Conservation (phyloP, 129 eudicot genomes). For the Flaveria bidentis region DNA sequence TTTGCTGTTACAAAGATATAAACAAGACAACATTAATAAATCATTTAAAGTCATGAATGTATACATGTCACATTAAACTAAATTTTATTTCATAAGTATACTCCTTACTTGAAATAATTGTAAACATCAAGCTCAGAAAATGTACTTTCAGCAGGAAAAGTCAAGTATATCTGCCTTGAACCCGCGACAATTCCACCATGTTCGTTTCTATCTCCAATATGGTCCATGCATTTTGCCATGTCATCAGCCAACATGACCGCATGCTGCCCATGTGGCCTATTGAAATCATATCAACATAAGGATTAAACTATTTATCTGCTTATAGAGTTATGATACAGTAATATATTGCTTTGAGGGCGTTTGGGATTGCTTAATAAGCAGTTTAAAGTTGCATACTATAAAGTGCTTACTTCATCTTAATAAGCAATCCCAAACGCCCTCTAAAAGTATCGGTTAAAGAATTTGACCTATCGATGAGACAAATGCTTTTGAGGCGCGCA, state of each 20-base stretch:
- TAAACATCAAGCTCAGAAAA: slow-evolving; percentile 83
- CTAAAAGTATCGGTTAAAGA: background rate
- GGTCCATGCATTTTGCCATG: slow-evolving; percentile 61
- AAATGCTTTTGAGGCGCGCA: slow-evolving; percentile 70
- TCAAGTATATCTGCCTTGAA: slow-evolving; percentile 81
- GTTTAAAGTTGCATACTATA: too few relatives aligned
- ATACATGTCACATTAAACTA: background rate
- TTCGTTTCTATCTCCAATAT: slow-evolving; percentile 65
- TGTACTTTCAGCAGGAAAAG: slow-evolving; percentile 92
- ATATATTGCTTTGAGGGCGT: background rate
- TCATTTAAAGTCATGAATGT: background rate
- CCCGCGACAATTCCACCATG: slow-evolving; percentile 81
- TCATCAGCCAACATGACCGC: slow-evolving; percentile 77
- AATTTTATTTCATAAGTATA: background rate
- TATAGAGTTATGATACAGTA: background rate
- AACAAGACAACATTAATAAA: background rate
- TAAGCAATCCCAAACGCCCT: too few relatives aligned
- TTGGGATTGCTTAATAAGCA: background rate
- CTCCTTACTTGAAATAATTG: slow-evolving; percentile 68
- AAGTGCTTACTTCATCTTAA: too few relatives aligned
- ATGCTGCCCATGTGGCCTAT: slow-evolving; percentile 95
- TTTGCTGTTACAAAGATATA: slow-evolving; percentile 39
- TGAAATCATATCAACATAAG: slow-evolving; percentile 22
- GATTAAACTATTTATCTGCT: slow-evolving; percentile 2
- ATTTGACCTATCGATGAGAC: slow-evolving; percentile 75